These are phyloP conservation scores for Magnusiomyces tetraspermus DNA, from an alignment of 1,139 yeast species.

Conservation along the genomic window DNA sequence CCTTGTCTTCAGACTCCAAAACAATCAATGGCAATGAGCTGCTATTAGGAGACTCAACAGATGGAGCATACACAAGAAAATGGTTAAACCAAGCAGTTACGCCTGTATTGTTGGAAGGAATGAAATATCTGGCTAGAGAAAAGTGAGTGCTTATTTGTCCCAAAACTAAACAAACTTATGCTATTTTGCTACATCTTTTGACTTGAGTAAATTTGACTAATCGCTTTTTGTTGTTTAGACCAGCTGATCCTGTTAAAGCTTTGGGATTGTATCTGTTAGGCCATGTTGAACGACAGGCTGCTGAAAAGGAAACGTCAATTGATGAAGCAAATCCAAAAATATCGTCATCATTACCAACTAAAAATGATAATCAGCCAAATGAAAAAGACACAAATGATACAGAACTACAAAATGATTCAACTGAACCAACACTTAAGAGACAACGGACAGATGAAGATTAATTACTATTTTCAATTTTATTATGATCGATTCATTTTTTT, in stretches of 20 bases:
- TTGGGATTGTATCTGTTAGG: conserved; percentile 64
- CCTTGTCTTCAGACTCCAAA: too few relatives aligned
- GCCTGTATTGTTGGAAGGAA: conserved; percentile 55
- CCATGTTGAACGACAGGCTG: conserved; percentile 4
- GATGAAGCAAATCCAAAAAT: conserved; percentile 24
- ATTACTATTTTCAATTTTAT: neutral
- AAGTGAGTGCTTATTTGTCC: conserved; percentile 32
- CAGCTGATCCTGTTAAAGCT: conserved; percentile 58
- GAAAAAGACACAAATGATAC: neutral
- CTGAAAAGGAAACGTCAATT: neutral
- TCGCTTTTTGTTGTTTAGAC: conserved; percentile 27
- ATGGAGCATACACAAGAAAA: conserved; percentile 67
- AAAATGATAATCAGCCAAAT: neutral
- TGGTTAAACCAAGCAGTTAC: conserved; percentile 71
- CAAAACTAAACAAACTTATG: neutral
- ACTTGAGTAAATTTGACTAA: neutral
- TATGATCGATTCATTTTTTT: neutral
- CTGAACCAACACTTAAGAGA: neutral
- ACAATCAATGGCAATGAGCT: neutral
- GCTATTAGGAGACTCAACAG: neutral
- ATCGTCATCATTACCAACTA: too few relatives aligned
- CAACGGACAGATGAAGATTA: neutral
- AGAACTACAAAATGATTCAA: neutral
- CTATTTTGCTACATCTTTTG: neutral
- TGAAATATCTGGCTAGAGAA: conserved; percentile 44